phyloP scores from a whole-genome alignment of 768 basidiomycete species.

The Russula abietina region DNA sequence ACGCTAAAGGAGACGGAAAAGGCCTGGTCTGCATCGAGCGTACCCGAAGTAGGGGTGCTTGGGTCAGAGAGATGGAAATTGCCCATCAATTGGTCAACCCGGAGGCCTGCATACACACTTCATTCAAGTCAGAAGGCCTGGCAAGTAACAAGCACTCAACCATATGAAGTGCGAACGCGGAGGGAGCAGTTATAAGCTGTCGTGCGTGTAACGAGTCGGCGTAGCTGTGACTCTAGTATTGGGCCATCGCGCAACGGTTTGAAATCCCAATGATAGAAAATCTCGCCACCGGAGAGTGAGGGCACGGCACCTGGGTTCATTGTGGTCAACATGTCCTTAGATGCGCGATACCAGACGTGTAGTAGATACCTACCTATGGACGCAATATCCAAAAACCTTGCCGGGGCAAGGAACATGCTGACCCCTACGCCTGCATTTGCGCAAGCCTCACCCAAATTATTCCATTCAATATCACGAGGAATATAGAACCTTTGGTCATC shows the following conservation, averaged over 20 bases:
- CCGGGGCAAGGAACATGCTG: slow-evolving; percentile 80
- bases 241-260: slow-evolving; percentile 57
- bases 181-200: slow-evolving; percentile 77
- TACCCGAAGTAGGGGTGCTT: slow-evolving; percentile 73
- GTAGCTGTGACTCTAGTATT: slow-evolving; percentile 69
- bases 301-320: slow-evolving; percentile 48
- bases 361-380: slow-evolving; percentile 57
- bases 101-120: slow-evolving; percentile 44
- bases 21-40: slow-evolving; percentile 75
- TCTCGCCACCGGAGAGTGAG: slow-evolving; percentile 78
- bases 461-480: slow-evolving; percentile 77
- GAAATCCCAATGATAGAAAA: slow-evolving; percentile 92
- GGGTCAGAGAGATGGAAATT: slow-evolving; percentile 62
- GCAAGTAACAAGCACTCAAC: slow-evolving; percentile 36
- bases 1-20: slow-evolving; percentile 73
- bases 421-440: slow-evolving; percentile 87
- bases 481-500: slow-evolving; percentile 78
- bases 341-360: not conserved
- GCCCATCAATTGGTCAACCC: slow-evolving; percentile 59
- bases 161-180: slow-evolving; percentile 79
- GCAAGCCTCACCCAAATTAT: slow-evolving; percentile 78
- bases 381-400: slow-evolving; percentile 76
- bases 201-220: slow-evolving; percentile 57
- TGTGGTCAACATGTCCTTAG: slow-evolving; percentile 1
- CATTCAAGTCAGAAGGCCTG: not conserved